phyloP scores from a whole-genome alignment of 2,329 filamentous ascomycete genomes.

The Paecilomyces niveus region DNA sequence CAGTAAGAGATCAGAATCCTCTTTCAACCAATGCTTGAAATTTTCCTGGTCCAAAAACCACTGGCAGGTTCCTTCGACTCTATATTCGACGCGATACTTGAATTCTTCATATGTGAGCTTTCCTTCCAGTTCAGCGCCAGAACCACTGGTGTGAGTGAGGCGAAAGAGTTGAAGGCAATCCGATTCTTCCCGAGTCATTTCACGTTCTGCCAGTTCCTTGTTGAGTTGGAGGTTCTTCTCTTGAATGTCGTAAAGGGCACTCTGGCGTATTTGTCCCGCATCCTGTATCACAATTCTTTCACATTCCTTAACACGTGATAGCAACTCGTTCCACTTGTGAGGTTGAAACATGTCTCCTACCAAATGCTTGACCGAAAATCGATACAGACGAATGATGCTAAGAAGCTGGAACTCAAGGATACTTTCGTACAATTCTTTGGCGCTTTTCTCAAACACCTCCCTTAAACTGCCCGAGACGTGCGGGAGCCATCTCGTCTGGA shows the following conservation, averaged over 20 bases:
- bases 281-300: background rate
- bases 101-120: constrained; percentile 1
- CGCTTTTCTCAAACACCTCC: background rate
- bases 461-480: background rate
- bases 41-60: constrained; percentile 13
- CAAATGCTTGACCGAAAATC: background rate
- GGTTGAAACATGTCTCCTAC: background rate
- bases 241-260: background rate
- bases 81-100: constrained; percentile 20
- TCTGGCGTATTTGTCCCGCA: background rate
- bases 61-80: constrained; percentile 21
- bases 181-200: constrained; percentile 1
- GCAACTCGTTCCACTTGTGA: background rate
- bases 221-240: background rate
- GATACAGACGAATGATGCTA: background rate
- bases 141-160: background rate
- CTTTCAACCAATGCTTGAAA: constrained; percentile 7
- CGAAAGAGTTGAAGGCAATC: constrained; percentile 4
- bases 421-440: background rate
- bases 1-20: constrained; percentile 1
- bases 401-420: background rate
- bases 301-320: background rate
- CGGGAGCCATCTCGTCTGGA: background rate
- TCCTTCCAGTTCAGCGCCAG: background rate
- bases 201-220: background rate